Evolutionary conservation across 1,139 yeast genomes (phyloP), one percentile per base, ranked within the genome.

Genomic region (Blastobotrys apis): DNA sequence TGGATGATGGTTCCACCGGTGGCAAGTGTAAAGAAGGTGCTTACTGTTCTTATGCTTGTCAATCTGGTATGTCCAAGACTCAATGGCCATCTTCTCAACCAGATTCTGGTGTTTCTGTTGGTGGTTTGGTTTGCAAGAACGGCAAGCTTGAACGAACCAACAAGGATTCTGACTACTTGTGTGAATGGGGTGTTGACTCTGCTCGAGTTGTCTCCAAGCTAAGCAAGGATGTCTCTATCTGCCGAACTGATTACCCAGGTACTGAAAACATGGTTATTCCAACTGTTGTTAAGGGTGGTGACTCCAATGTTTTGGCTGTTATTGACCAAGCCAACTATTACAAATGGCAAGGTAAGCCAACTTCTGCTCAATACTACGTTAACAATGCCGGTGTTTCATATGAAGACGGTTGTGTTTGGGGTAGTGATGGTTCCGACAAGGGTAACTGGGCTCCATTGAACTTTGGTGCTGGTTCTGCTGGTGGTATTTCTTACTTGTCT

Each of bases 381-480:
- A 92, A 92, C 80, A 78, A 90, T 64, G 96, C 96, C 46, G 97
- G 97, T 73, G 90, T 88, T 56, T 75, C 84, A 51, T 80, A 77
- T 64, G 80, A 80, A 65, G 88, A 86, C 52, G 97, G 97, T 57
- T 92, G 97, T 75, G 67, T 83, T 59, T 92, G 97, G 97, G 95
- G 97, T 65, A 65, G 78, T 37, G 38, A 15, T 4, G 86, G 88
- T 53, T 74, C 87, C 41, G 88, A 84, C 60, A 71, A 84, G 55
- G 97, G 97, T 71, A 92, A 92, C 84, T 92, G 96, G 95, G 95
- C 98, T 55, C 98, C 98, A 58, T 76, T 92, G 57, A 86, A 83
- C 69, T 77, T 92, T 58, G 98, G 98, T 66, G 86, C 97, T 49
- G 97, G 97, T 63, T 74, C 75, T 70, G 74, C 84, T 53, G 69